Evolutionary conservation across 495 filamentous ascomycete genomes (phyloP).

Genomic region (Parathielavia hyrcaniae): DNA sequence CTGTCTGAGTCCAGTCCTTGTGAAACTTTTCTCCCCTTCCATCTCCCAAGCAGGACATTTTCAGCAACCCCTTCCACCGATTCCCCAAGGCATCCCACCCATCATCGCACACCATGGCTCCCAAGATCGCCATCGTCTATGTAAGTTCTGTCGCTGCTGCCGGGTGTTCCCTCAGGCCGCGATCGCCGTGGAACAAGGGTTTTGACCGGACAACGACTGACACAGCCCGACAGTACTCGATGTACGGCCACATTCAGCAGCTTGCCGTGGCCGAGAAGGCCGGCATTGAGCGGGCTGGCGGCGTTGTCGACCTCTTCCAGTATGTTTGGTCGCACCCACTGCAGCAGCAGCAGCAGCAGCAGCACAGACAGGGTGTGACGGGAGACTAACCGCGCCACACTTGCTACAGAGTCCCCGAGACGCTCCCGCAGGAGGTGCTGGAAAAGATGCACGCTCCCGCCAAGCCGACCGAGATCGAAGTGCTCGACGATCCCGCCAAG

Average conservation of each 20-base stretch:
- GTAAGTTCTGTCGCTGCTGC: constrained; percentile 46
- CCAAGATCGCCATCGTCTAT: constrained; percentile 85
- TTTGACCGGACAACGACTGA: constrained; percentile 17
- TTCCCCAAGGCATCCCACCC: not conserved
- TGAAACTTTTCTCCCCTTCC: not conserved
- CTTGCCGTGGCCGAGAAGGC: constrained; percentile 85
- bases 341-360: no score
- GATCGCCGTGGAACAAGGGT: not conserved
- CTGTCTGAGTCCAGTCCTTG: not conserved
- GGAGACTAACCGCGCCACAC: not conserved
- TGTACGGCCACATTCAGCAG: constrained; percentile 84
- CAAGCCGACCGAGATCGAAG: constrained; percentile 61
- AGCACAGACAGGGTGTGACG: not conserved
- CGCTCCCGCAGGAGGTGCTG: constrained; percentile 75
- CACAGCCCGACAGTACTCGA: constrained; percentile 64
- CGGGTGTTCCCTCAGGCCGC: not conserved
- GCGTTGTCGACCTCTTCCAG: constrained; percentile 73
- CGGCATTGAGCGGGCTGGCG: constrained; percentile 85
- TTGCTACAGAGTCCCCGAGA: constrained; percentile 82
- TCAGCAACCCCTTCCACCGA: not conserved
- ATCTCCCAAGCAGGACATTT: not conserved
- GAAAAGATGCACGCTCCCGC: constrained; percentile 76
- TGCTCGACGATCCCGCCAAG: constrained; percentile 53
- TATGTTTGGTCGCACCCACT: constrained; percentile 34
- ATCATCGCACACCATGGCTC: constrained; percentile 61